phyloP scores from a whole-genome alignment of 148 eudicot genomes.

The Rhododendron ovatum region DNA sequence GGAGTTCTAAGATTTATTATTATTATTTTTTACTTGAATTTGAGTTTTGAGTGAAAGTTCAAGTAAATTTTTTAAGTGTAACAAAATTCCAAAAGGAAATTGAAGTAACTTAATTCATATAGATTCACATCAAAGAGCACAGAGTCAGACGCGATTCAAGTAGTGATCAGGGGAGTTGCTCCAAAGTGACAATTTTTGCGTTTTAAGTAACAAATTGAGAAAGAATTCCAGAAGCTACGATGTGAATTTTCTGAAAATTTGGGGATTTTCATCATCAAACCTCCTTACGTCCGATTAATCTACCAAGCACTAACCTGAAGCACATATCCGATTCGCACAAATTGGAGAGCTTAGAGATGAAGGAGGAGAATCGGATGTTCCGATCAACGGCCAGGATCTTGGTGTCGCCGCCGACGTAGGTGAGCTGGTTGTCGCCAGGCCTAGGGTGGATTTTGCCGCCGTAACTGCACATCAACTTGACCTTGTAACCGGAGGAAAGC shows the following conservation, averaged over 20 bases:
- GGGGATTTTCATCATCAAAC: not conserved
- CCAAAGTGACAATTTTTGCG: not conserved
- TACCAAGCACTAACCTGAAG: not conserved
- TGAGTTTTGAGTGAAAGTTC: not conserved
- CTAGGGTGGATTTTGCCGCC: conserved; percentile 71
- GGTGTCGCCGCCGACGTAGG: conserved; percentile 69
- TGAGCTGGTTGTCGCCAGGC: conserved; percentile 46
- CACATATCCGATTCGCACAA: conserved; percentile 8
- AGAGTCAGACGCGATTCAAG: not conserved
- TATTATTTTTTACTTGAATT: not conserved
- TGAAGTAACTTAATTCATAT: no score
- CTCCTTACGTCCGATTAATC: not conserved
- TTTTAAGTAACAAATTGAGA: not conserved
- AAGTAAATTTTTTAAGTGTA: not conserved
- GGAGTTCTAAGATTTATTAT: not conserved
- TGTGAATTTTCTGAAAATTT: not conserved
- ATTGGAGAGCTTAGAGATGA: conserved; percentile 26
- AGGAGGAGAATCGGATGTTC: conserved; percentile 22
- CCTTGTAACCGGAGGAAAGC: conserved; percentile 22
- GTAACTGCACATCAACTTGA: conserved; percentile 57
- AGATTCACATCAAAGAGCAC: no score
- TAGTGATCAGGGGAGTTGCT: not conserved
- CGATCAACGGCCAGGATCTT: conserved; percentile 54
- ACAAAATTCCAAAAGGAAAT: no score
- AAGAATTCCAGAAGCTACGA: not conserved